Evolutionary conservation across 768 basidiomycete genomes (phyloP), one percentile per base, ranked within the genome.

Genomic region (Leucosporidium creatinivorum): DNA sequence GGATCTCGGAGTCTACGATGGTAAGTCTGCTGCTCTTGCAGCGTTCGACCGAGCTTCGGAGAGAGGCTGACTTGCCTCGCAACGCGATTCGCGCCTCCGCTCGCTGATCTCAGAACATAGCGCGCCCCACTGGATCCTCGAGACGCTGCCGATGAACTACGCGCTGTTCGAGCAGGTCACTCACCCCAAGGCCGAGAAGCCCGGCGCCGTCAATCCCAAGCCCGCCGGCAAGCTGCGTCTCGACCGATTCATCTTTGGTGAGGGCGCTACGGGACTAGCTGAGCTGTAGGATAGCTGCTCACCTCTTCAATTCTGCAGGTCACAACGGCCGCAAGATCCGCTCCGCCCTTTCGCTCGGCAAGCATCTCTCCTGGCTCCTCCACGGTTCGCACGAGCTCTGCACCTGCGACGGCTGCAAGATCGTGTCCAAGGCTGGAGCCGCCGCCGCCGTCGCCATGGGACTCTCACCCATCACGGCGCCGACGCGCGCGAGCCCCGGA

Each of bases 361-460:
- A 67, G 52, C 69, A 70, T 60, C 28, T 70, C 56, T 28, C 36
- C 18, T 64, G 54, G 49, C 55, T 61, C 47, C 12, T 70, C 15
- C 49, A 30, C 36, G 56, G 44, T 49, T 25, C 31, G 26, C 18
- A 5, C 39, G 60, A 60, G 21, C 28, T 7, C 21, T 70, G 69
- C 56, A n/a, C 33, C 25, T 70, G 69, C 63, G 69, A 70, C 58
- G 69, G 69, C 21, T 70, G 69, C 65, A 66, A 67, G 49, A 47
- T 58, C 21, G 13, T 55, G 9, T 55, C 65, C 21, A 39, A 47
- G 25, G 60, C 65, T 10, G 54, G 59, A 15, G 30, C 31, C 26
- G 59, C 36, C 31, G 59, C 51, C 17, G 61, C 49, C 2, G 61
- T 21, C 19, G n/a, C 25, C 52, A 54, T 26, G 25, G 52, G 28